Base-by-base conservation (phyloP, 495 filamentous ascomycete genomes). In the Xeromyces bisporus region DNA sequence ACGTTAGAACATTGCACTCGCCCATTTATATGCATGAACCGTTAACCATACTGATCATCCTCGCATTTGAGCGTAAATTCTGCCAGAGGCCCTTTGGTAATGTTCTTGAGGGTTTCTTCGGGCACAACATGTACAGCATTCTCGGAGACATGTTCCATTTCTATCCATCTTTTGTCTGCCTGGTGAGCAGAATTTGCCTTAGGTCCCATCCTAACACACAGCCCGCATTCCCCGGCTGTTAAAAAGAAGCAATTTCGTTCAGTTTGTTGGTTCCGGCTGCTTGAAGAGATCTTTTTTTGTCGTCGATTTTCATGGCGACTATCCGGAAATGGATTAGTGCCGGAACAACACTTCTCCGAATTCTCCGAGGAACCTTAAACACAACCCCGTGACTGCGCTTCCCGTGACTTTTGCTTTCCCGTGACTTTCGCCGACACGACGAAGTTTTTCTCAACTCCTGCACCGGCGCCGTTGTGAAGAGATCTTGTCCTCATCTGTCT, bases 111-210 rank as follows among this genome's bases (percentile, higher is more conserved):
- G 11, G 44, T 53, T 16, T 53, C 46, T 31, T 56, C 51, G 6
- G 60, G 37, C 20, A 60, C 18, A 29, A 62, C 35, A 45, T 60
- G 48, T 45, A 59, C 48, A n/a, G n/a, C n/a, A 37, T 46, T 41
- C 31, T 48, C 46, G 14, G 47, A 36, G 28, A 64, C 47, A 8
- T 41, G 43, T 29, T 59, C 53, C 47, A 64, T 53, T n/a, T 46
- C 41, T 29, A 31, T n/a, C 18, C 37, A 25, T 5, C 23, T 34
- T 7, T 17, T 29, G 6, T 39, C 39, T 8, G 31, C 23, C 18
- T 24, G 39, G 21, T 17, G 38, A 28, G 34, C 36, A 23, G 32
- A 29, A 17, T 33, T 28, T 26, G 30, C 24, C 32, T 56, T 40
- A 33, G 15, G 16, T n/a, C 34, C 37, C 51, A 58, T 56, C 17